Evolutionary conservation across 2,329 filamentous ascomycete genomes (phyloP).

Genomic region (Phialophora chinensis): DNA sequence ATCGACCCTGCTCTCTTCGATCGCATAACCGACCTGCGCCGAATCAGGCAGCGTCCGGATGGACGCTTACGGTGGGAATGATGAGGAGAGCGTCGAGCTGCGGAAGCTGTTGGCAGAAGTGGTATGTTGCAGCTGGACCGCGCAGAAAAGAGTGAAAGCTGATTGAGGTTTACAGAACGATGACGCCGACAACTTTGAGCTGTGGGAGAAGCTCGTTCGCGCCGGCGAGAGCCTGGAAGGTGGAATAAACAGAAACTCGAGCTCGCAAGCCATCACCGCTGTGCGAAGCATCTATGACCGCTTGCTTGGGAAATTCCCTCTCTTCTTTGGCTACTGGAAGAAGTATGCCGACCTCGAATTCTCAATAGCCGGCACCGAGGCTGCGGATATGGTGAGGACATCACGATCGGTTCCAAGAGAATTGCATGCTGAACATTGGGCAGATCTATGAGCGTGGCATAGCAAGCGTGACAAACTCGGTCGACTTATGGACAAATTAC

Average conservation of each 20-base stretch:
- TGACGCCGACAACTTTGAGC: constrained; percentile 89
- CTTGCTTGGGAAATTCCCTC: constrained; percentile 90
- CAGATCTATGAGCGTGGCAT: constrained; percentile 95
- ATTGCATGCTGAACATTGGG: constrained; percentile 24
- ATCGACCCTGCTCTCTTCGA: background rate
- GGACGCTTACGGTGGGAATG: constrained; percentile 71
- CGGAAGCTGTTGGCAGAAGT: constrained; percentile 78
- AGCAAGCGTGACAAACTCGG: constrained; percentile 88
- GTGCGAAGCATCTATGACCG: constrained; percentile 88
- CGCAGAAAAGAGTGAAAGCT: background rate
- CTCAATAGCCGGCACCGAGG: constrained; percentile 93
- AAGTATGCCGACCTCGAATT: constrained; percentile 99
- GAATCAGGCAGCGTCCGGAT: constrained; percentile 36
- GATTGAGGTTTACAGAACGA: constrained; percentile 52
- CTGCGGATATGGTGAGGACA: constrained; percentile 83
- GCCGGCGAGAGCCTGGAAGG: constrained; percentile 85
- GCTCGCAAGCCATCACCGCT: constrained; percentile 86
- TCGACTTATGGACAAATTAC: constrained; percentile 97
- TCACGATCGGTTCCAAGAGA: constrained; percentile 12
- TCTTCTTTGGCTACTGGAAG: constrained; percentile 99
- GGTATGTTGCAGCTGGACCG: constrained; percentile 60
- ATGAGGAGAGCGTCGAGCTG: constrained; percentile 82
- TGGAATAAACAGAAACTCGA: constrained; percentile 94
- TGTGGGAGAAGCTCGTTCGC: constrained; percentile 90
- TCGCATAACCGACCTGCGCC: constrained; percentile 6